Base-by-base conservation (phyloP, 2,329 filamentous ascomycete species). In the Colletotrichum eremochloae region DNA sequence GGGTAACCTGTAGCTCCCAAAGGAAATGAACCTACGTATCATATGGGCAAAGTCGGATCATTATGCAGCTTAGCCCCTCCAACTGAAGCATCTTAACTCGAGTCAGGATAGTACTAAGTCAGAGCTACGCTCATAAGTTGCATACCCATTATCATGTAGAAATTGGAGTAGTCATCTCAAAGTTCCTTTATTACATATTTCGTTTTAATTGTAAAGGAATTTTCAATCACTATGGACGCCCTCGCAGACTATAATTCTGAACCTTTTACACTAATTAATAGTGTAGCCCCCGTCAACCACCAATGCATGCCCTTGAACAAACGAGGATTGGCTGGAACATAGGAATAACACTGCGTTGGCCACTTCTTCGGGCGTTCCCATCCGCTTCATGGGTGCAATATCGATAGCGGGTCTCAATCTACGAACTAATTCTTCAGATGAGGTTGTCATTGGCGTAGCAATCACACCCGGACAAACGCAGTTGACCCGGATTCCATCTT, bases 381-480 rank as follows among this genome's bases (percentile, higher is more conserved):
- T 87, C 12, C 87, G 79, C 64, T 79, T 79, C 85, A 88, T 86
- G 0, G 86, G 86, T 1, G 86, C 85, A 48, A 85, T 86, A 2
- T 84, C 76, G 31, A 84, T 79, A 0, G 83, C 83, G 0, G 83
- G 83, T 33, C 75, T 79, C n/a, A 86, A 66, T n/a, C 80, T 75
- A 53, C 82, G 78, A 2, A 76, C 78, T 2, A 83, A 76, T 64
- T 86, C 84, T 6, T 80, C 75, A 2, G 80, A 81, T 8, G 80
- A 78, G 14, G 80, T 84, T 5, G 84, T 85, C 81, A 87, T 83
- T 0, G 84, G 84, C 3, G 85, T 87, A 50, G 83, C 82, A 53
- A 87, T 92, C 75, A 92, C 91, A 0, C 92, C 91, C 0, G 92
- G 91, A 56, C 89, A 91, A 68, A 93, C 87, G 38, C 89, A 92